A percentile compares a stretch with the other conserved stretches of the same genome.
phyloP scores from a whole-genome alignment of 2,329 filamentous ascomycete genomes.

The Lachnellula cervina region DNA sequence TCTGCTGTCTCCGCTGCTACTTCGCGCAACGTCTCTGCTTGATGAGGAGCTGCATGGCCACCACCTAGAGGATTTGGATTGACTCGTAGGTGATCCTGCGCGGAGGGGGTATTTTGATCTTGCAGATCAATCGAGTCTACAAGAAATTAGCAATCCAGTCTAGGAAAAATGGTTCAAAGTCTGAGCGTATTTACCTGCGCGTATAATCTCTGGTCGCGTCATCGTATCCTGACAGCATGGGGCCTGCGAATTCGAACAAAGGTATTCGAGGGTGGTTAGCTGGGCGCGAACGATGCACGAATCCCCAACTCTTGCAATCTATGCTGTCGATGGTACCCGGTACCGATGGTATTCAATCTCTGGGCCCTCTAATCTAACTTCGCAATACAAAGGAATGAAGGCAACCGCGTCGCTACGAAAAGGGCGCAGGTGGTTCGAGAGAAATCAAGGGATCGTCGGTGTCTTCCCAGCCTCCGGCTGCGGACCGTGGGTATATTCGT shows the following conservation, averaged over 20 bases:
- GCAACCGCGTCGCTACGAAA: constrained; percentile 11
- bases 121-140: constrained; percentile 94
- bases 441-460: neutral
- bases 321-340: constrained; percentile 6
- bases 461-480: neutral
- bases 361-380: neutral
- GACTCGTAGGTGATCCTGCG: constrained; percentile 68
- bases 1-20: constrained; percentile 72
- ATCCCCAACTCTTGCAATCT: constrained; percentile 9
- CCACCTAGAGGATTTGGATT: constrained; percentile 46
- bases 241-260: constrained; percentile 4
- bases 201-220: constrained; percentile 52
- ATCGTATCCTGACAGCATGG: constrained; percentile 34
- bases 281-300: constrained; percentile 15
- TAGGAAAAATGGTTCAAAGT: neutral
- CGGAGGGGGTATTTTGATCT: constrained; percentile 74
- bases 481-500: neutral
- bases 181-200: constrained; percentile 41
- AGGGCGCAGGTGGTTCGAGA: constrained; percentile 7
- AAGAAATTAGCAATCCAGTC: constrained; percentile 21
- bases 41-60: constrained; percentile 61
- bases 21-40: constrained; percentile 77
- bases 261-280: constrained; percentile 4
- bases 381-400: constrained; percentile 13
- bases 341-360: neutral